These are phyloP conservation scores for Apiotrichum gamsii DNA, from an alignment of 1,284 basidiomycete genomes.

Conservation along the genomic window DNA sequence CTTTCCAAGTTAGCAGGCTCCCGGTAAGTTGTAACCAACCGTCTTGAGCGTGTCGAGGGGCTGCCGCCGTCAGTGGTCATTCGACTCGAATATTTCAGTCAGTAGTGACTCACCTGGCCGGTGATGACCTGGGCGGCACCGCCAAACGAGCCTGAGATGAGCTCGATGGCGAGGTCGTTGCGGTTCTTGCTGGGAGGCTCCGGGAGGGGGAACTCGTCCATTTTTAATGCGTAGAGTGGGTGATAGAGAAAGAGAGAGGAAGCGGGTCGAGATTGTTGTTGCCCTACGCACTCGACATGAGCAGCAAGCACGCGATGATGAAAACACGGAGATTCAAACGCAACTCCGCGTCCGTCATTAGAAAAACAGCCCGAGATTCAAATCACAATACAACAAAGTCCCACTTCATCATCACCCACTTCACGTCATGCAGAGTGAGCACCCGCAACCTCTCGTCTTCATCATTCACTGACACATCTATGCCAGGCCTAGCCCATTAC, in stretches of 20 bases:
- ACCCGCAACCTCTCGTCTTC: not conserved
- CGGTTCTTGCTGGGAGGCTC: conserved; percentile 31
- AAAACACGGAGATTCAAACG: too few relatives aligned
- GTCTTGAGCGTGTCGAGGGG: conserved; percentile 74
- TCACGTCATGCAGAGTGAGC: conserved; percentile 13
- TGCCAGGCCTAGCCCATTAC: conserved; percentile 12
- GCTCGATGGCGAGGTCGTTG: conserved; percentile 43
- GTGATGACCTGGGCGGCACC: conserved; percentile 60
- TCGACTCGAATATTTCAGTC: not conserved
- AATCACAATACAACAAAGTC: too few relatives aligned
- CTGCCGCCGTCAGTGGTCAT: conserved; percentile 11
- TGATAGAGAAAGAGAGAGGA: too few relatives aligned
- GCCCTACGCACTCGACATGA: too few relatives aligned
- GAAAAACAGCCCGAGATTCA: too few relatives aligned
- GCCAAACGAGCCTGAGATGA: conserved; percentile 47
- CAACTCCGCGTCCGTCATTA: too few relatives aligned
- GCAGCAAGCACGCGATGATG: too few relatives aligned
- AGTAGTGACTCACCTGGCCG: conserved; percentile 55
- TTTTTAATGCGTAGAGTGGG: not conserved
- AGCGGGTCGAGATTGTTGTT: too few relatives aligned
- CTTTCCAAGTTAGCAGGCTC: conserved; percentile 10
- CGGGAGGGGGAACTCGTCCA: conserved; percentile 23
- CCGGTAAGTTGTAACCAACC: conserved; percentile 14
- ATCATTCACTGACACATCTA: not conserved
- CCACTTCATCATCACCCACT: too few relatives aligned